Percentiles rank a stretch among this genome's conserved stretches.
Conservation (phyloP, 257 asterid genomes). For the Datura wrightii region DNA sequence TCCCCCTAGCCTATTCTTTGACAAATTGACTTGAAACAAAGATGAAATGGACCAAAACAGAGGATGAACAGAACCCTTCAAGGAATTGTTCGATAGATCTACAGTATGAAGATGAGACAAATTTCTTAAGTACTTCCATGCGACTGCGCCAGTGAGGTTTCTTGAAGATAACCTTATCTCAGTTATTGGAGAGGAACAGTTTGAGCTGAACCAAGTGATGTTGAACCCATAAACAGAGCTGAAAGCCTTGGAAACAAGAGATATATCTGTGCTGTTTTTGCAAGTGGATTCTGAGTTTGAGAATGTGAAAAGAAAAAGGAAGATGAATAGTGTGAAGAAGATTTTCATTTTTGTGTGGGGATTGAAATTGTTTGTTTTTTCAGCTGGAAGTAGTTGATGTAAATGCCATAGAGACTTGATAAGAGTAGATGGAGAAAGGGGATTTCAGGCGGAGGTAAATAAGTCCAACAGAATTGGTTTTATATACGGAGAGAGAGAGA, state of each 20-base stretch:
- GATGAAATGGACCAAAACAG: constrained; percentile 64
- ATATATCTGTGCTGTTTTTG: constrained; percentile 48
- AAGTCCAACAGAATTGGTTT: neutral
- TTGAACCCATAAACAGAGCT: constrained; percentile 74
- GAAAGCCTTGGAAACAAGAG: constrained; percentile 65
- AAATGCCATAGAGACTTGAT: neutral
- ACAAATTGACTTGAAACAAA: constrained; percentile 59
- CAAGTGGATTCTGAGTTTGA: constrained; percentile 48
- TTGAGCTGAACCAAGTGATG: constrained; percentile 56
- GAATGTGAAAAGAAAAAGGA: constrained; percentile 44
- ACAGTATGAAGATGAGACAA: constrained; percentile 62
- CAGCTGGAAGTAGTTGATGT: neutral
- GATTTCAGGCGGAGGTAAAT: neutral
- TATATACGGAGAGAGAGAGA: constrained; percentile 13
- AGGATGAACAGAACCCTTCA: constrained; percentile 67
- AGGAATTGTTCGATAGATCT: constrained; percentile 77
- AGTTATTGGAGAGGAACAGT: constrained; percentile 56
- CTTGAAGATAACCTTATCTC: constrained; percentile 57
- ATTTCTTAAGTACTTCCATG: constrained; percentile 73
- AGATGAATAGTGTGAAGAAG: constrained; percentile 43
- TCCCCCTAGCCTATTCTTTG: constrained; percentile 80
- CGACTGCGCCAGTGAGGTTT: constrained; percentile 69
- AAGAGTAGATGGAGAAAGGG: neutral
- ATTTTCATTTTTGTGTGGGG: constrained; percentile 39
- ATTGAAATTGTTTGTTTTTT: neutral